These are phyloP conservation scores for Nicotiana noctiflora DNA, from an alignment of 257 asterid genomes.

Conservation along the genomic window DNA sequence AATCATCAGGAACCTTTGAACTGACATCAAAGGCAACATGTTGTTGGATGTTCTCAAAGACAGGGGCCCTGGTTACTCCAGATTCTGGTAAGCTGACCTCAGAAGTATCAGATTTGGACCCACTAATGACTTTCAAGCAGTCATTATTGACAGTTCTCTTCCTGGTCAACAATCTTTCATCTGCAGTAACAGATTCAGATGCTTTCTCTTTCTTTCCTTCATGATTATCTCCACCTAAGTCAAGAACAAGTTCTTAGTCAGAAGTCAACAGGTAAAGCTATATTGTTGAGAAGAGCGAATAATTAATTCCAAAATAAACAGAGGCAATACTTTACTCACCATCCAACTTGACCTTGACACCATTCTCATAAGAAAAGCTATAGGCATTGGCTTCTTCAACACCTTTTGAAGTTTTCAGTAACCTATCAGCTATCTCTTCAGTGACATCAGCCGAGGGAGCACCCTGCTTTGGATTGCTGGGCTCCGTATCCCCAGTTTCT, in stretches of 20 bases:
- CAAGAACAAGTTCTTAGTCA: slow-evolving; percentile 11
- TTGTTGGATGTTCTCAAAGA: slow-evolving; percentile 26
- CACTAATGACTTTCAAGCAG: slow-evolving; percentile 20
- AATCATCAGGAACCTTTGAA: slow-evolving; percentile 35
- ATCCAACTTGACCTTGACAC: slow-evolving; percentile 25
- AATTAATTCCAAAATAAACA: neutral
- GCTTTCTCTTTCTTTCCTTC: slow-evolving; percentile 25
- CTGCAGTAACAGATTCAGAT: slow-evolving; percentile 25
- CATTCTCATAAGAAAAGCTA: slow-evolving; percentile 26
- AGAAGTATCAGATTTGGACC: slow-evolving; percentile 37
- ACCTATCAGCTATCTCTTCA: slow-evolving; percentile 30
- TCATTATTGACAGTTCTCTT: slow-evolving; percentile 18
- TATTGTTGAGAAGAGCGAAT: neutral
- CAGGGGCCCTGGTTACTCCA: slow-evolving; percentile 24
- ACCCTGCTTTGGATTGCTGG: slow-evolving; percentile 27
- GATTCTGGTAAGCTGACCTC: slow-evolving; percentile 27
- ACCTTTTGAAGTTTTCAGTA: slow-evolving; percentile 26
- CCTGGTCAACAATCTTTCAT: neutral
- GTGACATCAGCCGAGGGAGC: slow-evolving; percentile 26
- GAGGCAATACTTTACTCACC: slow-evolving; percentile 15
- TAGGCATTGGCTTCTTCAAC: slow-evolving; percentile 23
- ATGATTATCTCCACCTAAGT: slow-evolving; percentile 31
- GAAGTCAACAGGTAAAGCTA: slow-evolving; percentile 7
- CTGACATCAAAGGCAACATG: slow-evolving; percentile 31
- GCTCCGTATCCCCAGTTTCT: slow-evolving; percentile 44